Evolutionary conservation across 768 basidiomycete species (phyloP).

Genomic region (Lactarius indigo): DNA sequence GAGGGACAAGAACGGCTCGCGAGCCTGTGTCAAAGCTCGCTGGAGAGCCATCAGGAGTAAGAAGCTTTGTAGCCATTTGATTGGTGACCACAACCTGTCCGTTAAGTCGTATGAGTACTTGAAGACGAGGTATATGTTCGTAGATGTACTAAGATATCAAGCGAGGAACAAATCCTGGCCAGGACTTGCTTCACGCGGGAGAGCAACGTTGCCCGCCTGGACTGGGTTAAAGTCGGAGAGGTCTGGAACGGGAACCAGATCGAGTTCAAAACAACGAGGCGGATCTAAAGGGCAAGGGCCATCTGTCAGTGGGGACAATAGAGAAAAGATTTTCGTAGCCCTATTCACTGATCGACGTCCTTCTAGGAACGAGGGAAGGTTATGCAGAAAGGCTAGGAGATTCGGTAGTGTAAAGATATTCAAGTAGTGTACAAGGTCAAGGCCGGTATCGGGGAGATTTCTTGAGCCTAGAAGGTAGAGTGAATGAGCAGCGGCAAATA

Average conservation of each 20-base stretch:
- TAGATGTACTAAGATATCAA: conserved; percentile 25
- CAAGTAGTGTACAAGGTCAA: conserved; percentile 39
- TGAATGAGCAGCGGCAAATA: neutral
- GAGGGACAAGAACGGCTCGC: conserved; percentile 62
- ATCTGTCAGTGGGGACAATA: neutral
- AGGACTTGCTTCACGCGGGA: conserved; percentile 53
- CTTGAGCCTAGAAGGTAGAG: conserved; percentile 24
- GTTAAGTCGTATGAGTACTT: neutral
- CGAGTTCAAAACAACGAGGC: conserved; percentile 62
- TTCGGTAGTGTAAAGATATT: conserved; percentile 48
- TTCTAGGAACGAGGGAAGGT: conserved; percentile 45
- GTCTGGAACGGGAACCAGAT: conserved; percentile 66
- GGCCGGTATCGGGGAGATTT: conserved; percentile 23
- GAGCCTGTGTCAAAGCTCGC: conserved; percentile 64
- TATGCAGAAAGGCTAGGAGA: conserved; percentile 56
- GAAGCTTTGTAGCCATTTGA: conserved; percentile 66
- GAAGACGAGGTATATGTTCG: neutral
- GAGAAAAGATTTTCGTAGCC: neutral
- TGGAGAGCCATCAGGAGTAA: conserved; percentile 59
- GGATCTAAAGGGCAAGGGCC: conserved; percentile 39
- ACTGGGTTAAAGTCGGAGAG: conserved; percentile 36
- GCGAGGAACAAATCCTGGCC: conserved; percentile 44
- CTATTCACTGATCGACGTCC: conserved; percentile 43
- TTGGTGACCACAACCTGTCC: conserved; percentile 55
- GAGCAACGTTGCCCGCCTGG: conserved; percentile 43